Evolutionary conservation across 345 rosid species (phyloP).

Genomic region (Boechera divaricarpa): DNA sequence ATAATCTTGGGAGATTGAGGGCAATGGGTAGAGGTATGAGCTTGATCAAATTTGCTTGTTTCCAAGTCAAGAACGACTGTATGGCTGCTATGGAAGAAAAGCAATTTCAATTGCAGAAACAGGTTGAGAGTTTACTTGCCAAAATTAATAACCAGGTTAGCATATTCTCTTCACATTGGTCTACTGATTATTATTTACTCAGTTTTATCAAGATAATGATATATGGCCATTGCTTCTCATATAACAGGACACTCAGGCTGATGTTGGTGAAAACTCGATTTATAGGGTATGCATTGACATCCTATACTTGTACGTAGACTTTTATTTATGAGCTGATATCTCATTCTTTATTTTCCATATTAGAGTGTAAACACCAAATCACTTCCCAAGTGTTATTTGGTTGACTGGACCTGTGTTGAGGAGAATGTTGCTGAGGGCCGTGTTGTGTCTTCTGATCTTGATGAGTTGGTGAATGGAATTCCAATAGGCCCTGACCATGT

Average conservation of each 20-base stretch:
- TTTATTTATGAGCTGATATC: too few species aligned
- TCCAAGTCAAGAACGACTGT: not conserved
- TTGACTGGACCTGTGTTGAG: not conserved
- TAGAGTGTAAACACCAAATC: not conserved
- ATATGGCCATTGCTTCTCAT: not conserved
- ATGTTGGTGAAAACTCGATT: not conserved
- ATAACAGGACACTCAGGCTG: not conserved
- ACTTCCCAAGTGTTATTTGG: constrained; percentile 17
- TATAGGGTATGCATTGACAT: not conserved
- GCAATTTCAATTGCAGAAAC: not conserved
- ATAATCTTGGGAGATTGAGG: not conserved
- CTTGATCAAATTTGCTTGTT: not conserved
- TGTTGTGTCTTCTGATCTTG: constrained; percentile 5
- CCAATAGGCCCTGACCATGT: not conserved
- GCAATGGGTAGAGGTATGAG: not conserved
- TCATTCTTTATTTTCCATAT: too few species aligned
- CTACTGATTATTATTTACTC: too few species aligned
- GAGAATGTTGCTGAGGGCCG: not conserved
- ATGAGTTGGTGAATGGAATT: not conserved
- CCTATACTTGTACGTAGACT: too few species aligned
- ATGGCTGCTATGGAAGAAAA: constrained; percentile 1
- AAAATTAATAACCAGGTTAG: not conserved
- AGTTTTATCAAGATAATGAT: too few species aligned
- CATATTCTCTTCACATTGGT: too few species aligned
- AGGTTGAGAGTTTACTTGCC: not conserved